Conservation (phyloP, 768 basidiomycete genomes). For the Trametes coccinea region DNA sequence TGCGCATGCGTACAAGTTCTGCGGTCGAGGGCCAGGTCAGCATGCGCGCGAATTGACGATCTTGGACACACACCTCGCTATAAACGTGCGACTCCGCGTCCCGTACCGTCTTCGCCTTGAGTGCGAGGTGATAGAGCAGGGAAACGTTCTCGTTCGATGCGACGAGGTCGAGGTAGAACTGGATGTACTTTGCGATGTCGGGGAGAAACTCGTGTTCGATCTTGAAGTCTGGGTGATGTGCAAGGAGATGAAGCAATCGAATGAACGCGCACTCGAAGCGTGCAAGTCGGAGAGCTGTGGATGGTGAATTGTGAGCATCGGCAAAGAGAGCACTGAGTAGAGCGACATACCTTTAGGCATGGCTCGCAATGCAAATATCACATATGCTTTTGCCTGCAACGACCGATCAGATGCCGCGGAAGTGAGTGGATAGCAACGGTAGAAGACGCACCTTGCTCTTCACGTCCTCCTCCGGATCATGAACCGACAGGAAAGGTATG, state of each 20-base stretch:
- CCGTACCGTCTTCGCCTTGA: constrained; percentile 83
- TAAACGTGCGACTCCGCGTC: constrained; percentile 68
- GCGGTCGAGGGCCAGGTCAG: neutral
- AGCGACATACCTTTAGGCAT: constrained; percentile 43
- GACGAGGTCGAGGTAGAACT: constrained; percentile 82
- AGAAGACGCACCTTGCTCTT: constrained; percentile 53
- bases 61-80: constrained; percentile 57
- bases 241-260: constrained; percentile 81
- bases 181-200: constrained; percentile 88
- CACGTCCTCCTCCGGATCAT: constrained; percentile 88
- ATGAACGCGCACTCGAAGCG: constrained; percentile 82
- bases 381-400: constrained; percentile 56
- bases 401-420: constrained; percentile 11
- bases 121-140: constrained; percentile 78
- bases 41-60: too few species aligned
- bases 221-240: constrained; percentile 93
- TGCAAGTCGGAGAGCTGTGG: constrained; percentile 55
- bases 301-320: neutral
- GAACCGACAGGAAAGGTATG: constrained; percentile 84
- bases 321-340: neutral
- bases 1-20: constrained; percentile 87
- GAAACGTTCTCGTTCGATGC: constrained; percentile 80
- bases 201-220: constrained; percentile 64
- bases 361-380: constrained; percentile 48
- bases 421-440: neutral